Evolutionary conservation across 805 yeast species (phyloP).

Genomic region (Ogataea ramenticola): DNA sequence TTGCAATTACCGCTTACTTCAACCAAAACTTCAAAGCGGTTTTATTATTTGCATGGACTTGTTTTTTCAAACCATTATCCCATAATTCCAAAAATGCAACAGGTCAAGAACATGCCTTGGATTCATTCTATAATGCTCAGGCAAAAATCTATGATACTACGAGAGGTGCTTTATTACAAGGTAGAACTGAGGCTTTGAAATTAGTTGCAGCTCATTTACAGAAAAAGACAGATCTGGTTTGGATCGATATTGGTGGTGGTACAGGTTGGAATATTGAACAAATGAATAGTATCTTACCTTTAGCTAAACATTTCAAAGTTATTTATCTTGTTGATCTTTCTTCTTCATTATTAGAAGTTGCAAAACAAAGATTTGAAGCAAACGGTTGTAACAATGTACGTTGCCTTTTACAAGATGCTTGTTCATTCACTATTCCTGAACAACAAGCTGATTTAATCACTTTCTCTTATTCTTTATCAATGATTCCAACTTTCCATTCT

Average conservation of each 20-base stretch:
- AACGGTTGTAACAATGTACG: conserved; percentile 53
- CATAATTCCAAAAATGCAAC: conserved; percentile 23
- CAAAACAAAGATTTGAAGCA: conserved; percentile 46
- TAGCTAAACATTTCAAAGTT: conserved; percentile 47
- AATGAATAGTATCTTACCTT: conserved; percentile 52
- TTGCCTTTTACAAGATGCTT: conserved; percentile 68
- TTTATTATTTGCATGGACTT: conserved; percentile 34
- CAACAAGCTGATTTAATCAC: conserved; percentile 63
- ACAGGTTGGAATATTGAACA: conserved; percentile 77
- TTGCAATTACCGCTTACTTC: background rate
- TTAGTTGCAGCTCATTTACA: conserved; percentile 52
- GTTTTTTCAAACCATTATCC: conserved; percentile 55
- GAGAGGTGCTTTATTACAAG: conserved; percentile 57
- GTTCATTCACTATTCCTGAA: conserved; percentile 51
- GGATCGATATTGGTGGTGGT: conserved; percentile 85
- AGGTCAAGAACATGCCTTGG: conserved; percentile 56
- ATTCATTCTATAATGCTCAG: conserved; percentile 67
- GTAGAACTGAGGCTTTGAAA: conserved; percentile 57
- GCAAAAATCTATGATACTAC: conserved; percentile 74
- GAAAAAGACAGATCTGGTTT: conserved; percentile 40
- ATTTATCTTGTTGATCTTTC: conserved; percentile 71
- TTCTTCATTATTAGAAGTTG: conserved; percentile 70
- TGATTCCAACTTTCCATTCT: conserved; percentile 80
- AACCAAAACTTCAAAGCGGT: background rate
- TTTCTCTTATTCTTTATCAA: conserved; percentile 73